Percentiles rank a stretch among this genome's conserved stretches.
Evolutionary conservation across 2,329 filamentous ascomycete genomes (phyloP).

Genomic region (Botrytis deweyae): DNA sequence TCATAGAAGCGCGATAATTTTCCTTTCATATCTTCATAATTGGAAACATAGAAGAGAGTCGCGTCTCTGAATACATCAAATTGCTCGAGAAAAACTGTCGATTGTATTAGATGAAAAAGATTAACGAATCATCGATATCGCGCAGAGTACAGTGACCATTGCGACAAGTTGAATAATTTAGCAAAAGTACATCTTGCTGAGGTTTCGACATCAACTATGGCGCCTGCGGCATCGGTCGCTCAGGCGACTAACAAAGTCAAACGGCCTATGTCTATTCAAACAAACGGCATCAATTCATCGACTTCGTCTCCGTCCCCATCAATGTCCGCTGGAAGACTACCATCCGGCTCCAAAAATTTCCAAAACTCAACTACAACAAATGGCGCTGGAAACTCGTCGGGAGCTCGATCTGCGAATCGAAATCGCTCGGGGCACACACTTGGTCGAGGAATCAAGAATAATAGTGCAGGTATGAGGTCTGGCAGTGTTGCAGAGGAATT

Average conservation of each 20-base stretch:
- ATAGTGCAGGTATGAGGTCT: constrained; percentile 50
- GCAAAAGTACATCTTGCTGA: neutral
- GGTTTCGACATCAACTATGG: constrained; percentile 29
- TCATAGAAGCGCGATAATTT: constrained; percentile 4
- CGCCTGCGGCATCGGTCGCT: constrained; percentile 34
- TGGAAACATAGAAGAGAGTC: neutral
- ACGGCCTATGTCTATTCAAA: constrained; percentile 60
- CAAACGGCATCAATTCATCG: constrained; percentile 45
- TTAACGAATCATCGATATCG: constrained; percentile 13
- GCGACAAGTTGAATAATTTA: constrained; percentile 1
- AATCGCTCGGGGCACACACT: constrained; percentile 49
- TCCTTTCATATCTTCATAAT: neutral
- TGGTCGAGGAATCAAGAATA: constrained; percentile 50
- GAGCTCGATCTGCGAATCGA: constrained; percentile 55
- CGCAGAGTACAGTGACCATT: constrained; percentile 6
- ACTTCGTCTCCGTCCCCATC: constrained; percentile 53
- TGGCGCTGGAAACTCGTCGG: constrained; percentile 38
- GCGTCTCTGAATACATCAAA: neutral
- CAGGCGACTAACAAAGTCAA: constrained; percentile 57
- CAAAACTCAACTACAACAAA: constrained; percentile 49
- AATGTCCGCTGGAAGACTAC: constrained; percentile 55
- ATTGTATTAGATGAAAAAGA: constrained; percentile 7
- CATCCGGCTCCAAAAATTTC: constrained; percentile 52
- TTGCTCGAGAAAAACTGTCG: neutral
- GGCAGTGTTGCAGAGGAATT: constrained; percentile 49